Base-by-base conservation (phyloP, 495 filamentous ascomycete species). In the Talaromyces proteolyticus region DNA sequence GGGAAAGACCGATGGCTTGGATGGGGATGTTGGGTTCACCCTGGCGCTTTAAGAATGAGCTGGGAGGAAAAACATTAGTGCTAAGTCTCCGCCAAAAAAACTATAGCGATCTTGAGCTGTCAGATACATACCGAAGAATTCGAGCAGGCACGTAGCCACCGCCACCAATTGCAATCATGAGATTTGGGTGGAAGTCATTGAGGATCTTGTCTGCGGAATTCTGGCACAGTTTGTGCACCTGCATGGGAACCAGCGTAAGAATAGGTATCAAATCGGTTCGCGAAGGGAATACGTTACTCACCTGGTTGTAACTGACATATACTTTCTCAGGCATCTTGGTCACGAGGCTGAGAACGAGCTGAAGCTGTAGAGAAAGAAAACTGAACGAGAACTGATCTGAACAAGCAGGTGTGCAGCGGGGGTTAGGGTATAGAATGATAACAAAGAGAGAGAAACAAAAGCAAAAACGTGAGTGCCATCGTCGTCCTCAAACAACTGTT, bases 161-260 rank as follows among this genome's bases (percentile, higher is more conserved):
- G 53, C 93, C 93, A 53, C 93, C 93, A 62, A 99, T 99, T 60
- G 93, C 93, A 66, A 99, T 94, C 80, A 99, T 96, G 48, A 99
- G 85, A 62, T 95, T 89, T 38, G 93, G 93, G 57, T 87, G 76
- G 73, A 95, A 89, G 2, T 85, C 77, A 62, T 81, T 74, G 53
- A 99, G 84, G 66, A 97, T 95, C 52, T 74, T 70, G 41, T 81
- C 76, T 17, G 91, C 93, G 2, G 88, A 80, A 49, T 79, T 74
- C 69, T 95, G 89, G 71, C 93, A 99, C 57, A 99, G 80, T 67
- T 96, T 93, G 79, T 99, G 93, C 56, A 98, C 87, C 92, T 97
- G 56, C 3, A 40, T 16, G 21, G 29, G 5, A 8, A 50, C 34
- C 40, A 34, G 47, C 22, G 16, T 11, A 36, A 26, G 43, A 37